Base-by-base conservation (phyloP, 306 rosid genomes). In the Lagenaria siceraria region DNA sequence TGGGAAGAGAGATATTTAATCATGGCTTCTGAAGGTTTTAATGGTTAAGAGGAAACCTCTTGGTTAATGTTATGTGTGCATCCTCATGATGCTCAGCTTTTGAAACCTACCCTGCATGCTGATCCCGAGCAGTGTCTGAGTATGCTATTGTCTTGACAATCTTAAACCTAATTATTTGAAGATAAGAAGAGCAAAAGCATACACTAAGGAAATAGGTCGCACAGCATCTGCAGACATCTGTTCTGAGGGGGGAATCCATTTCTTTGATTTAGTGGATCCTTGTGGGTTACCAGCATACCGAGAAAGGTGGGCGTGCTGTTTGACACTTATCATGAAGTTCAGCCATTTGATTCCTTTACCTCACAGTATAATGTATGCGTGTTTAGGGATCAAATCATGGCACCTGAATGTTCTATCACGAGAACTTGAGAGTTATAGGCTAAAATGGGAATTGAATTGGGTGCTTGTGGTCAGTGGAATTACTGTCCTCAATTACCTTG, bases 1-100 rank as follows among this genome's bases (percentile, higher is more conserved):
- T 68, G 90, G 90, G 70, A 89, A 86, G 89, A 90, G 96, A 87
- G 96, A 92, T 1, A 80, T 81, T 42, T 95, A 88, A 82, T 62
- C 66, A 46, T 72, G 70, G 42, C 75, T 72, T 82, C 79, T 80
- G 70, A 81, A 42, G 63, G 69, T 25, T 66, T 27, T 3, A n/a
- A 72, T 49, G 60, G 42, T 27, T 72, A 25, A 49, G 61, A 49
- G 61, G 24, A 49, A 48, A 29, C 43, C 61, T 27, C 15, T 27
- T 3, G 77, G 22, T 69, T 48, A 49, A 72, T 72, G 6, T 72
- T 35, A 53, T 48, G 27, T 49, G 27, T 27, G 42, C 77, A 72
- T 72, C 60, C 61, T 49, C 43, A 31, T 49, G 77, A 49, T 49
- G 77, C 77, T 72, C 60, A 49, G 77, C 60, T 72, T 71, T 48